Evolutionary conservation across 768 basidiomycete genomes (phyloP).

Genomic region (Auricularia heimuer): DNA sequence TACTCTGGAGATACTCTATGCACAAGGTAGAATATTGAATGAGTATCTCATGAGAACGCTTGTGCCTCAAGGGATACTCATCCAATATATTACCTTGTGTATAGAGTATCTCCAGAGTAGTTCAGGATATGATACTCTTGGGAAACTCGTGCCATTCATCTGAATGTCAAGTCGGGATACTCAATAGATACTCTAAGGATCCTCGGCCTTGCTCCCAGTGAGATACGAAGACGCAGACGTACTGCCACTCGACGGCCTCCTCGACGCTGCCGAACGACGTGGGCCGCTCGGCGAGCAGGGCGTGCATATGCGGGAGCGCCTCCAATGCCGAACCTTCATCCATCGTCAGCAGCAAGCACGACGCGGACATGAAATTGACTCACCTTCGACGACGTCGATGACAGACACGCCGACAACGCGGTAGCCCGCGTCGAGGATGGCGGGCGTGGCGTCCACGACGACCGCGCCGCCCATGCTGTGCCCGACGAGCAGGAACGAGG

Average conservation of each 20-base stretch:
- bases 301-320: slow-evolving; percentile 87
- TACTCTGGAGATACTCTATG: too few species aligned
- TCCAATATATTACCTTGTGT: too few species aligned
- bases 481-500: slow-evolving; percentile 74
- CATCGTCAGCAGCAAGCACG: background rate
- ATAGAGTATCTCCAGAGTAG: too few species aligned
- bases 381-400: slow-evolving; percentile 85
- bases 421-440: slow-evolving; percentile 58
- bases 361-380: background rate
- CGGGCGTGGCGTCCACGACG: slow-evolving; percentile 57
- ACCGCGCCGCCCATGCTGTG: slow-evolving; percentile 98
- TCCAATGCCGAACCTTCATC: slow-evolving; percentile 79
- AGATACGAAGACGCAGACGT: slow-evolving; percentile 23
- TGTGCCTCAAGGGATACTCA: too few species aligned
- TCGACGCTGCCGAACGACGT: slow-evolving; percentile 75
- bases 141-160: too few species aligned
- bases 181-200: too few species aligned
- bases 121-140: too few species aligned
- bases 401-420: slow-evolving; percentile 69
- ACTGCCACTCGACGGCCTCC: slow-evolving; percentile 96
- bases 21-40: too few species aligned
- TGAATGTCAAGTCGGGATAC: too few species aligned
- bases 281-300: slow-evolving; percentile 75
- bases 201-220: too few species aligned
- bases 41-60: too few species aligned